Evolutionary conservation across 2,329 filamentous ascomycete genomes (phyloP).

Genomic region (Clarireedia paspali): DNA sequence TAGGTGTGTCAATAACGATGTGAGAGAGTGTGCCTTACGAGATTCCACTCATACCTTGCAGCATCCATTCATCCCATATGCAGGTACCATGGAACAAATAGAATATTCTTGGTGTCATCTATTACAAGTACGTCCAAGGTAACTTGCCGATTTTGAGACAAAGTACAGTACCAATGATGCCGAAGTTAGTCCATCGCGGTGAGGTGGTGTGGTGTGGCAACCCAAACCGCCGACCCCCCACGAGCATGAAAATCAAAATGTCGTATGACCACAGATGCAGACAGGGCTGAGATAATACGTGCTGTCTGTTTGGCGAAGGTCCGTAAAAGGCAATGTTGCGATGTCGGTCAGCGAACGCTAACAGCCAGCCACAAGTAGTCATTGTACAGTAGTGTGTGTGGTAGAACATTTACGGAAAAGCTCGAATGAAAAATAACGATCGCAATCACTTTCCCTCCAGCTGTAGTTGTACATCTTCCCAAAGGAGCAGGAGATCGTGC

Average conservation of each 20-base stretch:
- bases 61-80: not conserved
- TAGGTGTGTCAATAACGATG: too few relatives aligned
- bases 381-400: too few relatives aligned
- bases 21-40: too few relatives aligned
- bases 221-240: not conserved
- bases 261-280: not conserved
- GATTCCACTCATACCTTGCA: not conserved
- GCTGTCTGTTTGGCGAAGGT: too few relatives aligned
- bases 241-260: not conserved
- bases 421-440: not conserved
- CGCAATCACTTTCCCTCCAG: not conserved
- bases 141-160: not conserved
- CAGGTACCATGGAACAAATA: not conserved
- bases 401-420: not conserved
- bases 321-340: too few relatives aligned
- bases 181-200: not conserved
- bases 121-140: not conserved
- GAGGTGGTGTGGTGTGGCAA: not conserved
- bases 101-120: not conserved
- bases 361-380: too few relatives aligned
- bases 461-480: not conserved
- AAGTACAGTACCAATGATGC: not conserved
- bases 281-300: too few relatives aligned
- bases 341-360: too few relatives aligned
- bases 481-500: constrained; percentile 1